Evolutionary conservation across 2,329 filamentous ascomycete genomes (phyloP), one percentile per base, ranked within the genome.

Genomic region (Pestalotiopsis sp.): DNA sequence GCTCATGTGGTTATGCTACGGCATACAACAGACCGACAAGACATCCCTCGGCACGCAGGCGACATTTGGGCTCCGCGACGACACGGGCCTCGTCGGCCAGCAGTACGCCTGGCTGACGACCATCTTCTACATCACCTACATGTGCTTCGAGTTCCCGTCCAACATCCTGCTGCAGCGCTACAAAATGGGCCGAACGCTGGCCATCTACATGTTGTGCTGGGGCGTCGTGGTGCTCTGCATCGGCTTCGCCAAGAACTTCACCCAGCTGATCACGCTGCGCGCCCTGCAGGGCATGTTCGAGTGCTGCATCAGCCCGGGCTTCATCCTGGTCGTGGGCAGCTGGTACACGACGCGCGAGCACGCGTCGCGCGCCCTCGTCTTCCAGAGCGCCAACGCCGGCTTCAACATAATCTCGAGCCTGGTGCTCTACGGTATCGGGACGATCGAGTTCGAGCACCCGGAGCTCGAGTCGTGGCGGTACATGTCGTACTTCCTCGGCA

Each of bases 21-120:
- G 84, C 45, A 82, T 85, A 63, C 84, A 86, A 70, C 83, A 85
- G 71, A 80, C 79, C 0, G 83, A 85, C 73, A 85, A 85, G 72
- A 85, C 81, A 1, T 79, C 80, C 0, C 74, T 82, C 17, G 76
- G 80, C 23, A 79, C 75, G 0, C 80, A 82, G 64, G 80, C 81
- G 17, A 80, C 76, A 0, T 81, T 82, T 61, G 81, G 81, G 5
- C 74, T 82, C 3, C 69, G 75, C 49, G 72, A 76, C 73, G 76
- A 77, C 63, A 76, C 76, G 9, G 75, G 75, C 1, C 73, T 80
- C 2, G 68, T 73, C 9, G 77, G 78, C 14, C 76, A 78, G 68
- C 76, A 80, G 65, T 78, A 80, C 67, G 76, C 77, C 20, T 80
- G 77, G 77, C 72, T 79, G 5, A 77, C 75, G 11, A 78, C 77